phyloP scores from a whole-genome alignment of 2,329 filamentous ascomycete genomes.

The Epichloe hybrida region DNA sequence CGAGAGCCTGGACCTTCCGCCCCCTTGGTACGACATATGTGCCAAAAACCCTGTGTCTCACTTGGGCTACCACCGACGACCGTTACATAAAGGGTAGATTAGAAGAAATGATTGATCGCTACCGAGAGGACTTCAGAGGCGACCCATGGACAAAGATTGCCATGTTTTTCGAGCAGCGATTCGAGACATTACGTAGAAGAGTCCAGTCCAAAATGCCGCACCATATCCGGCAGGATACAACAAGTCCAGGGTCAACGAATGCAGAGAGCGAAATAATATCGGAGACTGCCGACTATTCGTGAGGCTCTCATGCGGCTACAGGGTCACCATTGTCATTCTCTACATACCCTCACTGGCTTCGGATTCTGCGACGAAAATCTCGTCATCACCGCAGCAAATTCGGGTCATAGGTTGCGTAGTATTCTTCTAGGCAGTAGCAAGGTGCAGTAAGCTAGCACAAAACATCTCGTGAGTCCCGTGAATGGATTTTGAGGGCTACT shows the following conservation, averaged over 20 bases:
- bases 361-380: no score
- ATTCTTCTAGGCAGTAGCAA: no score
- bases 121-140: conserved; percentile 4
- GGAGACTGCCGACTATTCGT: neutral
- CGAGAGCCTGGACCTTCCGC: conserved; percentile 5
- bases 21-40: conserved; percentile 4
- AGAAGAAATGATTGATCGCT: conserved; percentile 3
- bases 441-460: no score
- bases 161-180: conserved; percentile 2
- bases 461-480: no score
- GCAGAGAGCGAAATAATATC: neutral
- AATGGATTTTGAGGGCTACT: no score
- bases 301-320: neutral
- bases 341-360: no score
- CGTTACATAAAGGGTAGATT: neutral
- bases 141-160: conserved; percentile 3
- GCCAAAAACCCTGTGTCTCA: conserved; percentile 4
- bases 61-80: conserved; percentile 4
- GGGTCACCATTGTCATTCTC: no score
- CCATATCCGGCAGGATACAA: neutral
- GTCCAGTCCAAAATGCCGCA: neutral
- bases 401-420: no score
- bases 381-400: no score
- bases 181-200: neutral
- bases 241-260: conserved; percentile 1